Evolutionary conservation across 2,329 filamentous ascomycete species (phyloP), one percentile per base, ranked within the genome.

Genomic region (Colletotrichum ledebouriae): DNA sequence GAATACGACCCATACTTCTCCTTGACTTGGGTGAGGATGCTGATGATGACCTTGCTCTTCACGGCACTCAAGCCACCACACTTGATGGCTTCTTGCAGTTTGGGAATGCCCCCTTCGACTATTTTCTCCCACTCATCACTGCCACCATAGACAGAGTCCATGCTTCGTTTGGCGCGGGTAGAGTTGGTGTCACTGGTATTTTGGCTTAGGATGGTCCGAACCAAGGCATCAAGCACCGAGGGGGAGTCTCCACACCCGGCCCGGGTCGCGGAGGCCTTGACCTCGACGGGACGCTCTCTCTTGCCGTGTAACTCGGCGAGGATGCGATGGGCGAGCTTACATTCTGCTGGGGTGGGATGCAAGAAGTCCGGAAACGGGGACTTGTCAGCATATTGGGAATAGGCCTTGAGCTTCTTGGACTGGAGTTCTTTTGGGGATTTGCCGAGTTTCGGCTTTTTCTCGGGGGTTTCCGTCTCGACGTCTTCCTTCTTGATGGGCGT

Each of bases 1-100:
- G 82, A 83, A 72, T 84, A 85, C 1, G 20, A 50, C 4, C 82
- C 82, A 73, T 83, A 76, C 34, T 73, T 72, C 22, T 72, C 76
- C 59, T 87, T 82, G 42, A 90, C 91, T 74, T 93, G 89, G 55
- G 85, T 80, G 73, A 95, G 80, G 60, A 94, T 90, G 41, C 80
- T 78, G 71, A 94, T 87, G 72, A 95, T 92, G 72, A 90, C 88
- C 66, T 87, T 89, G 74, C 89, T 92, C 78, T 95, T 96, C n/a
- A 87, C 83, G 41, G 86, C 86, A 13, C 89, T 90, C 1, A 95
- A 81, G 0, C 93, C 93, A 34, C 92, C 93, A 25, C 84, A 84
- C 76, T 89, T 88, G 74, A 94, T 94, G 0, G 92, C 87, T 72
- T 89, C 83, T 68, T 83, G 78, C 6, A 85, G 76, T 71, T 77